A percentile compares a stretch with the other conserved stretches of the same genome.
phyloP scores from a whole-genome alignment of 345 rosid genomes.

The Sapria himalayana region DNA sequence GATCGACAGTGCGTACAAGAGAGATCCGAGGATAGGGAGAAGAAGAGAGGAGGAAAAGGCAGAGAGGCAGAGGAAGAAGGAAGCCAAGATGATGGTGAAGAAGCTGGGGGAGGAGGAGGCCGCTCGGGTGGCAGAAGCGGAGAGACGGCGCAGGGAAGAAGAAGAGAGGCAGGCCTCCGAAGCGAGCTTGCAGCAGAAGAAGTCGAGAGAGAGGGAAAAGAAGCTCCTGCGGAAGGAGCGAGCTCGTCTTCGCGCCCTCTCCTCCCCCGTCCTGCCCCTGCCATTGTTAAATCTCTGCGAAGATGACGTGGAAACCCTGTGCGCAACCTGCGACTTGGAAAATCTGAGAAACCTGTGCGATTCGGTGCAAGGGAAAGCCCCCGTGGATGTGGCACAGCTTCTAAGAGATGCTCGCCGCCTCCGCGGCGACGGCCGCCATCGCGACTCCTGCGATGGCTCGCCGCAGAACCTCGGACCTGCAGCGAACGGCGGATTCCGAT shows the following conservation, averaged over 20 bases:
- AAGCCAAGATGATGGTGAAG: slow-evolving; percentile 64
- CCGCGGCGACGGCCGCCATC: slow-evolving; percentile 13
- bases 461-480: slow-evolving; percentile 34
- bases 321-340: slow-evolving; percentile 50
- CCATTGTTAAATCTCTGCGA: slow-evolving; percentile 34
- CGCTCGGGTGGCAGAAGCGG: slow-evolving; percentile 65
- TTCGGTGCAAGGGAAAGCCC: slow-evolving; percentile 47
- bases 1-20: slow-evolving; percentile 80
- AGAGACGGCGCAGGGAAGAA: slow-evolving; percentile 49
- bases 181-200: slow-evolving; percentile 67
- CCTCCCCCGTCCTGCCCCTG: slow-evolving; percentile 35
- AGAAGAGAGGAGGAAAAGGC: slow-evolving; percentile 78
- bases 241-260: slow-evolving; percentile 59
- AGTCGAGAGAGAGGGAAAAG: slow-evolving; percentile 76
- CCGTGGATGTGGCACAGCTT: slow-evolving; percentile 32
- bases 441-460: slow-evolving; percentile 12
- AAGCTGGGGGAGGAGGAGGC: slow-evolving; percentile 82
- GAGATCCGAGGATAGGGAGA: slow-evolving; percentile 67
- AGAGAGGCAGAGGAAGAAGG: slow-evolving; percentile 75
- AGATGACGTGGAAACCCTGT: slow-evolving; percentile 66
- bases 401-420: slow-evolving; percentile 31
- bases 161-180: slow-evolving; percentile 68
- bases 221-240: slow-evolving; percentile 82
- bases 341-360: slow-evolving; percentile 54
- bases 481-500: slow-evolving; percentile 21